Conservation (phyloP, 768 basidiomycete species). For the Pholiota molesta region DNA sequence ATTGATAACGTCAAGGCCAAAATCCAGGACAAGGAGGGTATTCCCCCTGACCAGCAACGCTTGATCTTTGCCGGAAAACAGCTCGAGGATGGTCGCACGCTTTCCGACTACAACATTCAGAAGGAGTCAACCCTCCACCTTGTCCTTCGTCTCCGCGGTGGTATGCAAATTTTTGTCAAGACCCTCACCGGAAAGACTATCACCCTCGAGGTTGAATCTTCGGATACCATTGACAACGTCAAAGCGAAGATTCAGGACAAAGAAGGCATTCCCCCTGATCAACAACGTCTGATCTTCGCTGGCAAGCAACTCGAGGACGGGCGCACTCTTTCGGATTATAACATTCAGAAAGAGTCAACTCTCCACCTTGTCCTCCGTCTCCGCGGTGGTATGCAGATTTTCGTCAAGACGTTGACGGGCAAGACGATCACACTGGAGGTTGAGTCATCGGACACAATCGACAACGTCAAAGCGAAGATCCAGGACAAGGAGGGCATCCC, state of each 20-base stretch:
- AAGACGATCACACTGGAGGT: slow-evolving; percentile 77
- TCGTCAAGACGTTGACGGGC: slow-evolving; percentile 50
- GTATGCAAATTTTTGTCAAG: slow-evolving; percentile 65
- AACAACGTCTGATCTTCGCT: slow-evolving; percentile 35
- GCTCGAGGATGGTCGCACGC: slow-evolving; percentile 39
- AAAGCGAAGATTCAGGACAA: slow-evolving; percentile 54
- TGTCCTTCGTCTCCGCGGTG: slow-evolving; percentile 37
- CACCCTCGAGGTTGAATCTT: slow-evolving; percentile 41
- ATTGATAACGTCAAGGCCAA: slow-evolving; percentile 78
- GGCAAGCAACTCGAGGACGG: slow-evolving; percentile 36
- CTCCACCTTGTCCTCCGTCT: slow-evolving; percentile 42
- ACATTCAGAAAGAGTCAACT: slow-evolving; percentile 43
- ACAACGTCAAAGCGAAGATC: slow-evolving; percentile 75
- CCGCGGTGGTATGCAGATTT: slow-evolving; percentile 41
- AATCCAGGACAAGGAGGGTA: slow-evolving; percentile 80
- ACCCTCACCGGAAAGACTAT: slow-evolving; percentile 81
- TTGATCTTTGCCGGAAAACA: slow-evolving; percentile 69
- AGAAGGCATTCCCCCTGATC: slow-evolving; percentile 34
- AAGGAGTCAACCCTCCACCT: slow-evolving; percentile 71
- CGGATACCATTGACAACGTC: slow-evolving; percentile 33
- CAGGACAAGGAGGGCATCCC: slow-evolving; percentile 71
- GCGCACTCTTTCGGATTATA: slow-evolving; percentile 50
- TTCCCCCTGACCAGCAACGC: slow-evolving; percentile 49
- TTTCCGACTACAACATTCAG: slow-evolving; percentile 69
- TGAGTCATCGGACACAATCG: slow-evolving; percentile 74